Base-by-base conservation (phyloP, 352 stramenopile genomes). In the Phytophthora brassicae region DNA sequence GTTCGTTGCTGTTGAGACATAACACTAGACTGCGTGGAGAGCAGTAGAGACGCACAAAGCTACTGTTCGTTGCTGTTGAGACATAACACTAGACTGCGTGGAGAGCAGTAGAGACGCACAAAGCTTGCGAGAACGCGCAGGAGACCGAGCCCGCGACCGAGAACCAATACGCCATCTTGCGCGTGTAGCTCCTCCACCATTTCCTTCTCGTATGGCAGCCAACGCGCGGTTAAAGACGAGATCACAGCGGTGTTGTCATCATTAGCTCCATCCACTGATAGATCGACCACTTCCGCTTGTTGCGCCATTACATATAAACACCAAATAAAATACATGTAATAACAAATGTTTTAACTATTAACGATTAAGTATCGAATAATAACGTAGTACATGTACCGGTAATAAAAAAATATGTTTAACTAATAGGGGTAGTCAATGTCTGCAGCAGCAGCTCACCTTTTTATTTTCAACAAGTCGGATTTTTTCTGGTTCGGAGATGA, bases 11-110 rank as follows among this genome's bases (percentile, higher is more conserved):
- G 66, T 98, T 98, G 13, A 99, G 69, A 64, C 97, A 92, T 49
- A 99, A 78, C 41, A 98, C 84, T 39, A 94, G 90, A 36, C 72
- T 74, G 61, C 77, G 83, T 20, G 69, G 84, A 24, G 63, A 86
- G 75, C 74, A 94, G 71, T 97, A 97, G 53, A 98, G 86, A 56
- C 92, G 85, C 48, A 97, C 74, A 59, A 98, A 98, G 64, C 90
- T 89, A n/a, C n/a, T n/a, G n/a, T n/a, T n/a, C n/a, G n/a, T n/a
- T n/a, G 20, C 90, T 79, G 66, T 98, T 98, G 13, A 99, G 69
- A 64, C 97, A 92, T 49, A 99, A 78, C 41, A 98, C 84, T 39
- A 94, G 90, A 36, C 72, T 74, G 61, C 77, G 83, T 20, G 69
- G 84, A 24, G 63, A 86, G 75, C 74, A 94, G 71, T 97, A 97